phyloP scores from a whole-genome alignment of 2,329 filamentous ascomycete species.

The Penicillium expansum region DNA sequence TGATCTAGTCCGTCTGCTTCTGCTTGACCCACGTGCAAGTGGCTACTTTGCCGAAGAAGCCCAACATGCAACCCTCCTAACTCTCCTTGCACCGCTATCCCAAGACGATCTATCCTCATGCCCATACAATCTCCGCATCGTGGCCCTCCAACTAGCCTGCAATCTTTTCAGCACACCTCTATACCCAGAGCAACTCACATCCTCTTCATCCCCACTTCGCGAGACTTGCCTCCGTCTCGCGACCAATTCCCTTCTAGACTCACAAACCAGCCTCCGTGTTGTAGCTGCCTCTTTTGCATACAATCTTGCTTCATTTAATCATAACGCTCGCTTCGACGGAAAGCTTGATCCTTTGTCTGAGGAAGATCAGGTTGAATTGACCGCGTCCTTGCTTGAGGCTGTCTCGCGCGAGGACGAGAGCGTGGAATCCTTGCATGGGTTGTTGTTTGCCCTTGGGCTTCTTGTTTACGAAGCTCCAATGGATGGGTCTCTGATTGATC shows the following conservation, averaged over 20 bases:
- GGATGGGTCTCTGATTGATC: slow-evolving; percentile 73
- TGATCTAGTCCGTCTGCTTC: slow-evolving; percentile 77
- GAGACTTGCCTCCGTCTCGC: slow-evolving; percentile 65
- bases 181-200: slow-evolving; percentile 63
- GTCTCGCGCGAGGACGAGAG: slow-evolving; percentile 54
- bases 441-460: slow-evolving; percentile 72
- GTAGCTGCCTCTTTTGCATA: slow-evolving; percentile 80
- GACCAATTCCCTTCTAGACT: slow-evolving; percentile 75
- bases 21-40: slow-evolving; percentile 74
- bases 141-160: slow-evolving; percentile 78
- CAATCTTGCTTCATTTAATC: slow-evolving; percentile 73
- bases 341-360: slow-evolving; percentile 61
- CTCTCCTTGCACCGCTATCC: slow-evolving; percentile 52
- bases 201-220: slow-evolving; percentile 50
- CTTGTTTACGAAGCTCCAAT: slow-evolving; percentile 68
- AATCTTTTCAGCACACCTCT: slow-evolving; percentile 80
- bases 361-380: slow-evolving; percentile 73
- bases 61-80: slow-evolving; percentile 60
- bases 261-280: slow-evolving; percentile 71
- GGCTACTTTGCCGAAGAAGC: slow-evolving; percentile 79
- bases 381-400: slow-evolving; percentile 76
- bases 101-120: slow-evolving; percentile 53
- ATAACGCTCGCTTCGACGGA: slow-evolving; percentile 60
- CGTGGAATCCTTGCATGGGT: slow-evolving; percentile 70
- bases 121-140: slow-evolving; percentile 79